Percentiles rank a stretch among this genome's conserved stretches.
These are phyloP conservation scores for Kluyveromyces nonfermentans DNA, from an alignment of 805 yeast genomes.

Conservation along the genomic window DNA sequence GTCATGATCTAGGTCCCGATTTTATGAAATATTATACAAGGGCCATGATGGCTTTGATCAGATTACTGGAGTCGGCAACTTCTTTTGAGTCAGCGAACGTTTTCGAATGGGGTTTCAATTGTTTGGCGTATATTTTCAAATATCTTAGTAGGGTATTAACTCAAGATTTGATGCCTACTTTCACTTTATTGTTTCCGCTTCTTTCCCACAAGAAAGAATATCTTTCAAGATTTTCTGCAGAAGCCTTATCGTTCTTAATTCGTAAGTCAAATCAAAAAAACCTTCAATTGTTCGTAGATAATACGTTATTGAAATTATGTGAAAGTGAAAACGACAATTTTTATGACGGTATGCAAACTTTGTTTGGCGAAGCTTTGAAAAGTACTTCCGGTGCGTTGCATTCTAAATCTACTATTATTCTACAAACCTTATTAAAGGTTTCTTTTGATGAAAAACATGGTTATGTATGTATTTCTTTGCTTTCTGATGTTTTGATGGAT, in stretches of 20 bases:
- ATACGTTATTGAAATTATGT: conserved; percentile 31
- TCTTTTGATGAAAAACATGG: conserved; percentile 6
- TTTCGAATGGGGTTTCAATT: conserved; percentile 76
- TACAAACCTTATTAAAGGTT: conserved; percentile 36
- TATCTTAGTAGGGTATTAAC: conserved; percentile 62
- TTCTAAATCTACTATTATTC: conserved; percentile 51
- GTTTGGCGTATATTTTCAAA: conserved; percentile 83
- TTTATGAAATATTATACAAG: conserved; percentile 60
- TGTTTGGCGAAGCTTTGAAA: conserved; percentile 66
- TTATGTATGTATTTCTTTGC: conserved; percentile 30
- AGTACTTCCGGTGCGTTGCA: conserved; percentile 67
- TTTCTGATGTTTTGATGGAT: conserved; percentile 50
- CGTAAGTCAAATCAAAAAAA: conserved; percentile 51
- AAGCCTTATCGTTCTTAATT: conserved; percentile 75
- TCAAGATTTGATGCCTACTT: conserved; percentile 60
- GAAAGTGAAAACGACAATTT: conserved; percentile 33
- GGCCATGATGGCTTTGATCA: conserved; percentile 42
- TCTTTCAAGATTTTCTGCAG: conserved; percentile 77
- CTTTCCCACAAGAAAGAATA: conserved; percentile 51
- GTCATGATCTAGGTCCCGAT: conserved; percentile 89
- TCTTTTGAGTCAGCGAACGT: conserved; percentile 48
- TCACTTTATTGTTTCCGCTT: conserved; percentile 52
- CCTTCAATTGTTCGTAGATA: conserved; percentile 38
- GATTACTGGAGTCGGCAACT: conserved; percentile 34
- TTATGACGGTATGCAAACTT: conserved; percentile 49